Base-by-base conservation (phyloP, 163 green algal species). In the Chlamydomonas reinhardtii region DNA sequence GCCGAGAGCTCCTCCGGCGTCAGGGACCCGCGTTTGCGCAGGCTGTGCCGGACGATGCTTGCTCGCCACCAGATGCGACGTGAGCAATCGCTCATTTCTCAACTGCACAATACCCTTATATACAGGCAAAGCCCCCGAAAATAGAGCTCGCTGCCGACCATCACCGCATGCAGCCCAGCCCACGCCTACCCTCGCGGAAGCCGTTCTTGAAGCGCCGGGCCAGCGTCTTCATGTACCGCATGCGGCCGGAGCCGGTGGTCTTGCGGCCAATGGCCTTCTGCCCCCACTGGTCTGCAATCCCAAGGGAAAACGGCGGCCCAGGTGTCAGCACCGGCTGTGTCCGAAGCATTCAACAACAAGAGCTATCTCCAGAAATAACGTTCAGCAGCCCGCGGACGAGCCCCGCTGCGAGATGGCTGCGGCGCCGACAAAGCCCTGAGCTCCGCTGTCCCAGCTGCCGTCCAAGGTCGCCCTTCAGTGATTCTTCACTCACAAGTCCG, bases 251-350 rank as follows among this genome's bases (percentile, higher is more conserved):
- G 88, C 98, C 98, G 74, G 98, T 99, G 78, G 98, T 99, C 94
- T 98, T 99, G 48, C 98, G 93, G 73, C 97, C 84, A 74, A 99
- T 99, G n/a, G 97, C 97, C 96, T 99, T 99, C 84, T 96, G 92
- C 91, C 94, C 96, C 98, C 98, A 99, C 93, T 99, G 97, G 94
- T 98, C 96, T 98, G 95, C 82, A 80, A 48, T 75, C 65, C 35
- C 32, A 73, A 87, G 22, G 22, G 59, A 5, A 31, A 82, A 11
- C 22, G 37, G 62, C 27, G 48, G 48, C 48, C 48, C 62, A 29
- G 59, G 59, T 65, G 22, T 29, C 59, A 65, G 59, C 59, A n/a
- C 48, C 19, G 48, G 48, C 48, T 56, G 48, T 56, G 48, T 56
- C 48, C 14, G 48, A 19, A 56, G 48, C 48, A 19, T 19, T 9